phyloP scores from a whole-genome alignment of 495 filamentous ascomycete genomes.

The Xylaria sp. region DNA sequence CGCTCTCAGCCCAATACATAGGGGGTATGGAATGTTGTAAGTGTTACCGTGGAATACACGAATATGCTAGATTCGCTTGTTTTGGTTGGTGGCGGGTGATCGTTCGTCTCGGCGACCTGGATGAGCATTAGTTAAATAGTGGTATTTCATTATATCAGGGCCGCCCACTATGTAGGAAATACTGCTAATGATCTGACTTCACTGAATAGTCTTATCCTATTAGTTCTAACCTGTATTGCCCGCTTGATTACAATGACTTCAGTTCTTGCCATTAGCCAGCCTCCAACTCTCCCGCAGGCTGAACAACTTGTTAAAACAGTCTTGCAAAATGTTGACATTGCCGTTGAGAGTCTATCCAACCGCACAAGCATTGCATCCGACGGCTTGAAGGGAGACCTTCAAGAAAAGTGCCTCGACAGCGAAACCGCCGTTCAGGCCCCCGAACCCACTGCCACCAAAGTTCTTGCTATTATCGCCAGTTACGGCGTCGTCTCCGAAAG shows the following conservation, averaged over 20 bases:
- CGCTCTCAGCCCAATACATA: neutral
- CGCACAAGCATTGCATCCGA: neutral
- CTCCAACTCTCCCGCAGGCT: neutral
- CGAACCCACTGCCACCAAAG: neutral
- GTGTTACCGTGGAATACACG: neutral
- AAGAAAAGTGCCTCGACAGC: neutral
- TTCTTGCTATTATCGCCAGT: slow-evolving; percentile 10
- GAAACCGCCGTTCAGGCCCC: neutral
- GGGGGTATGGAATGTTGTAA: neutral
- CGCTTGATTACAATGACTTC: neutral
- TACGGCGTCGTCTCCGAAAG: slow-evolving; percentile 1
- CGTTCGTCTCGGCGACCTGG: neutral
- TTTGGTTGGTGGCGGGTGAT: neutral
- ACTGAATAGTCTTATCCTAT: neutral
- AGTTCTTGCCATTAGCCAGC: neutral
- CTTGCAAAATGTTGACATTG: neutral
- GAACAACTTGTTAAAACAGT: neutral
- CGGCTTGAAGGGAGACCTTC: neutral
- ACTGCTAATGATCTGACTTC: neutral
- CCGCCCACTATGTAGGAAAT: neutral
- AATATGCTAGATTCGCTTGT: neutral
- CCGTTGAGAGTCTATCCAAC: neutral
- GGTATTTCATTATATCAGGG: neutral
- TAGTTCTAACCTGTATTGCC: neutral
- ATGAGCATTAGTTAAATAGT: neutral